Percentiles rank a stretch among this genome's conserved stretches.
Conservation (phyloP, 352 stramenopile species). For the Globisporangium ultimum region DNA sequence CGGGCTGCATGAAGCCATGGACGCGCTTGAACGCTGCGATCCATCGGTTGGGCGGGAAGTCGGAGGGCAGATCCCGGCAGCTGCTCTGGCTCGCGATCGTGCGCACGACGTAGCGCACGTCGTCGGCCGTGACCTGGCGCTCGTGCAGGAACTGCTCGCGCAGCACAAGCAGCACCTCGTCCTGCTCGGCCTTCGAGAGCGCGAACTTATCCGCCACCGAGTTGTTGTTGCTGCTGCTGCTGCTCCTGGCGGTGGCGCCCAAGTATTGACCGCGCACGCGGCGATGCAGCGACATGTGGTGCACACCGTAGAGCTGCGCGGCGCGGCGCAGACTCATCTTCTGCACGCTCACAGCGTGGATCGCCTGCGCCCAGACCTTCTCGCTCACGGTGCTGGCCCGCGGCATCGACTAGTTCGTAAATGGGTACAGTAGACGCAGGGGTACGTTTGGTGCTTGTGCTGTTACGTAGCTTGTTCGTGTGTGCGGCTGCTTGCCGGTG, state of each 20-base stretch:
- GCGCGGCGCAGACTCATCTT: conserved; percentile 40
- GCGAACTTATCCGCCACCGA: conserved; percentile 14
- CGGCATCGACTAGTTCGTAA: too few species aligned
- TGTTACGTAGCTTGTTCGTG: too few species aligned
- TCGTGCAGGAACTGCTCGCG: conserved; percentile 54
- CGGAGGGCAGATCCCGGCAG: conserved; percentile 29
- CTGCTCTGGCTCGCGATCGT: conserved; percentile 42
- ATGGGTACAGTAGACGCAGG: too few species aligned
- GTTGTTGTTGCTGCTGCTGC: background rate
- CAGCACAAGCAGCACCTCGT: conserved; percentile 42
- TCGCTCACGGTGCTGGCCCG: conserved; percentile 25
- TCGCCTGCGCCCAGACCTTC: conserved; percentile 36
- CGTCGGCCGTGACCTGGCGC: conserved; percentile 28
- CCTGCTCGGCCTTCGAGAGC: conserved; percentile 48
- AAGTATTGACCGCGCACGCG: conserved; percentile 13
- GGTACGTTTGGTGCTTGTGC: too few species aligned
- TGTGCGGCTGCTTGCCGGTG: too few species aligned
- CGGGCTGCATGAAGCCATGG: conserved; percentile 31
- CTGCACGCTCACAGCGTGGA: conserved; percentile 39
- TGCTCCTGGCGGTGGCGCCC: background rate
- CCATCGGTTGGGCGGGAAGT: conserved; percentile 48
- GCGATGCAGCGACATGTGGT: conserved; percentile 41
- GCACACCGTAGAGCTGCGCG: conserved; percentile 38
- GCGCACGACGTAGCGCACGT: conserved; percentile 67
- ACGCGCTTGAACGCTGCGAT: conserved; percentile 52